phyloP scores from a whole-genome alignment of 768 basidiomycete genomes.

The Panaeolus papilionaceus region DNA sequence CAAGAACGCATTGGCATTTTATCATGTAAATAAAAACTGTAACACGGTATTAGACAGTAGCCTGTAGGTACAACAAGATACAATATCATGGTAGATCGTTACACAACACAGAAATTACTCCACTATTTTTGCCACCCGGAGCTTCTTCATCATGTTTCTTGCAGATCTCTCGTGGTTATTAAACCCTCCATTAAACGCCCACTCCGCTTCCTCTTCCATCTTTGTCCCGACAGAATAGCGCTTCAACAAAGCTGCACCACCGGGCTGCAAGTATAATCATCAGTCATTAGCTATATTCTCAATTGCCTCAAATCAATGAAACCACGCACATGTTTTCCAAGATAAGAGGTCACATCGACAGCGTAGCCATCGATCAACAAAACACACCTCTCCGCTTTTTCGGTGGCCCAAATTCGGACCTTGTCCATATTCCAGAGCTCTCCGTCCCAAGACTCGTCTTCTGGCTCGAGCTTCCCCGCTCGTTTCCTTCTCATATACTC shows the following conservation, averaged over 20 bases:
- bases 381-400: conserved; percentile 47
- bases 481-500: conserved; percentile 53
- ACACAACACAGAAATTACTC: conserved; percentile 15
- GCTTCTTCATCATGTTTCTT: conserved; percentile 48
- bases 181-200: conserved; percentile 74
- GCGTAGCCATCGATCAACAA: conserved; percentile 65
- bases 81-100: too few relatives aligned
- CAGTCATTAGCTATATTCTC: not conserved
- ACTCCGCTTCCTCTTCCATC: conserved; percentile 44
- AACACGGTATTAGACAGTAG: too few relatives aligned
- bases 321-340: conserved; percentile 68
- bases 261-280: conserved; percentile 52
- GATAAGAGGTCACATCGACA: conserved; percentile 65
- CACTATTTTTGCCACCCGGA: conserved; percentile 53
- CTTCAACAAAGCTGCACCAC: conserved; percentile 60
- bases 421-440: conserved; percentile 47
- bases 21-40: too few relatives aligned
- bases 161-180: conserved; percentile 76
- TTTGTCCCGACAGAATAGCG: conserved; percentile 46
- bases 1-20: too few relatives aligned
- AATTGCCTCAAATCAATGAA: not conserved
- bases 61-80: not conserved
- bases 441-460: conserved; percentile 40
- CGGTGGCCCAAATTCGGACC: conserved; percentile 38
- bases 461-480: conserved; percentile 20